Evolutionary conservation across 805 yeast genomes (phyloP).

Genomic region (Myxozyma udenii): DNA sequence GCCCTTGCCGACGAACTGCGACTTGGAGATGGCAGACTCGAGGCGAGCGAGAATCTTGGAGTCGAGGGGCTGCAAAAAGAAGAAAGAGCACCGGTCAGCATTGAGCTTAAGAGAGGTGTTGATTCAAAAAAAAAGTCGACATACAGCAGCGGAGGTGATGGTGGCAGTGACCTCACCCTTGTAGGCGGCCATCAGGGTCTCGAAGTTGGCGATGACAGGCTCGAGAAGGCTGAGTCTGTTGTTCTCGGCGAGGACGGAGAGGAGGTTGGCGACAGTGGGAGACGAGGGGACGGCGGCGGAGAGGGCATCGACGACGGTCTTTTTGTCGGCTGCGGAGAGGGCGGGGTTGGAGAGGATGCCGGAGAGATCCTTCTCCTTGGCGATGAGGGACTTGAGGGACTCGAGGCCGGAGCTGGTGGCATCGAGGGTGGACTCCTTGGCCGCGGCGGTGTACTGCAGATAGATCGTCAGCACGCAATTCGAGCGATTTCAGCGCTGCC

Average conservation of each 20-base stretch:
- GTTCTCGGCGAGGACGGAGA: constrained; percentile 86
- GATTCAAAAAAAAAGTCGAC: constrained; percentile 2
- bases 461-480: not conserved
- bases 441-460: constrained; percentile 70
- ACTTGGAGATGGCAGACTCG: constrained; percentile 70
- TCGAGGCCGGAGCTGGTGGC: constrained; percentile 64
- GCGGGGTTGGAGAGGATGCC: constrained; percentile 77
- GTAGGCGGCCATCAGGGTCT: constrained; percentile 78
- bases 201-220: constrained; percentile 66
- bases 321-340: constrained; percentile 70
- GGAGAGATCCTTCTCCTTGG: constrained; percentile 60
- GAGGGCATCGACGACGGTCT: constrained; percentile 62
- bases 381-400: constrained; percentile 53
- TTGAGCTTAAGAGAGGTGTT: not conserved
- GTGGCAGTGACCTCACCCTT: constrained; percentile 90
- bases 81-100: not conserved
- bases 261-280: constrained; percentile 67
- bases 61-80: constrained; percentile 57
- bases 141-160: constrained; percentile 70
- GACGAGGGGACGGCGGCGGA: constrained; percentile 54
- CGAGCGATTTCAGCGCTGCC: no score
- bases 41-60: constrained; percentile 72
- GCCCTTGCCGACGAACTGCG: constrained; percentile 77
- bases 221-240: constrained; percentile 77
- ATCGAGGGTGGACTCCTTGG: constrained; percentile 72